Conservation (phyloP, 2,329 filamentous ascomycete species). For the Penicillium sp. region DNA sequence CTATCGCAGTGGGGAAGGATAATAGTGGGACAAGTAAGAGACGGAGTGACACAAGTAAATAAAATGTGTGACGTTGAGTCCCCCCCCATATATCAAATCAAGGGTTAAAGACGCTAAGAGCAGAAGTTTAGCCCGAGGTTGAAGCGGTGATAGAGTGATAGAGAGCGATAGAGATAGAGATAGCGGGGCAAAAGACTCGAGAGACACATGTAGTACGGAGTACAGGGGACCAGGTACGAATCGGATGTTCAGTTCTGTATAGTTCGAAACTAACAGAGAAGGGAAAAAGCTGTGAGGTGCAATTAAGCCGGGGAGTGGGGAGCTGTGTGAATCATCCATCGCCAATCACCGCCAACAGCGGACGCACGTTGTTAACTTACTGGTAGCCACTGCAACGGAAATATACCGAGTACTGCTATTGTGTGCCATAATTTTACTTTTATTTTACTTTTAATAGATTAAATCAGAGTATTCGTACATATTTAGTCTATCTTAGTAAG, state of each 20-base stretch:
- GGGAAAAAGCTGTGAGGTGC: conserved; percentile 11
- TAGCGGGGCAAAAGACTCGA: neutral
- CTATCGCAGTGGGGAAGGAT: conserved; percentile 18
- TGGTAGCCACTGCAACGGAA: neutral
- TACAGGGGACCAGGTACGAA: conserved; percentile 2
- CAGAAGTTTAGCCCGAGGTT: neutral
- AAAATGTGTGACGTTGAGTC: conserved; percentile 7
- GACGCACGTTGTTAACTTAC: conserved; percentile 20
- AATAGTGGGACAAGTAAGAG: conserved; percentile 18
- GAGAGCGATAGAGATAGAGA: neutral
- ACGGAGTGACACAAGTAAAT: conserved; percentile 15
- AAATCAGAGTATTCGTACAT: neutral
- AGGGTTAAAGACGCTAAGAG: neutral
- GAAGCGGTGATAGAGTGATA: conserved; percentile 1
- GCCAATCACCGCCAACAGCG: conserved; percentile 22
- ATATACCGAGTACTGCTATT: neutral
- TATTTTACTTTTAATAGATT: neutral
- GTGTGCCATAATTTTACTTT: neutral
- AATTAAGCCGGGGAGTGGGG: conserved; percentile 17
- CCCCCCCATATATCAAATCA: neutral
- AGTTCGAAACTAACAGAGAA: conserved; percentile 3
- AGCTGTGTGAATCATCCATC: conserved; percentile 12
- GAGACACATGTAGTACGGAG: neutral
- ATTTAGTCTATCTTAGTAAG: neutral
- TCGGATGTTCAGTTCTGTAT: neutral